These are phyloP conservation scores for Cyclaneusma minus DNA, from an alignment of 2,329 filamentous ascomycete species.

Conservation along the genomic window DNA sequence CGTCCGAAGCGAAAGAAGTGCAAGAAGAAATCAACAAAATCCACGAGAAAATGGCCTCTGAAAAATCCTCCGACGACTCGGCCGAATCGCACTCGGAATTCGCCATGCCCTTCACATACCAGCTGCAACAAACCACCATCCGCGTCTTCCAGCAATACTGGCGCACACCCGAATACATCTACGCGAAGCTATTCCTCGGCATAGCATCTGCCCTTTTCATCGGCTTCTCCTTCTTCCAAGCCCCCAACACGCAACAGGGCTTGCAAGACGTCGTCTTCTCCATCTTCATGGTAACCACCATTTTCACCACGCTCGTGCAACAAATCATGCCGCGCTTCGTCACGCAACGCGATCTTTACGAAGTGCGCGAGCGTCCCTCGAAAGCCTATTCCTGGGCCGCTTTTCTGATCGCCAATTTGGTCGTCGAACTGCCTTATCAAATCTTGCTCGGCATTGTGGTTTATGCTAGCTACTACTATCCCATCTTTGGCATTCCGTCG, in stretches of 20 bases:
- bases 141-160: conserved; percentile 68
- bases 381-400: conserved; percentile 21
- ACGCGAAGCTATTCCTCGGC: conserved; percentile 48
- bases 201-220: conserved; percentile 41
- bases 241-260: conserved; percentile 43
- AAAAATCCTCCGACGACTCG: conserved; percentile 42
- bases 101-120: conserved; percentile 54
- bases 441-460: conserved; percentile 58
- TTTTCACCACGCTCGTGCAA: conserved; percentile 50
- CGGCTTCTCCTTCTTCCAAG: conserved; percentile 51
- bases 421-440: conserved; percentile 79
- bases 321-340: conserved; percentile 60
- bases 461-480: conserved; percentile 72
- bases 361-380: conserved; percentile 24
- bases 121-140: conserved; percentile 47
- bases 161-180: conserved; percentile 62
- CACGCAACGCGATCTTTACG: conserved; percentile 52
- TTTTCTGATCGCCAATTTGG: conserved; percentile 30
- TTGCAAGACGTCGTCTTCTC: conserved; percentile 58
- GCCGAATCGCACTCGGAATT: conserved; percentile 44
- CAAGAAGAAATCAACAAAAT: conserved; percentile 19
- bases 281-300: conserved; percentile 55
- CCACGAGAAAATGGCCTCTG: conserved; percentile 8
- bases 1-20: conserved; percentile 16
- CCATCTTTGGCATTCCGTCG: conserved; percentile 31